A percentile compares a stretch with the other conserved stretches of the same genome.
phyloP scores from a whole-genome alignment of 2,329 filamentous ascomycete genomes.

The Sclerotinia minor region DNA sequence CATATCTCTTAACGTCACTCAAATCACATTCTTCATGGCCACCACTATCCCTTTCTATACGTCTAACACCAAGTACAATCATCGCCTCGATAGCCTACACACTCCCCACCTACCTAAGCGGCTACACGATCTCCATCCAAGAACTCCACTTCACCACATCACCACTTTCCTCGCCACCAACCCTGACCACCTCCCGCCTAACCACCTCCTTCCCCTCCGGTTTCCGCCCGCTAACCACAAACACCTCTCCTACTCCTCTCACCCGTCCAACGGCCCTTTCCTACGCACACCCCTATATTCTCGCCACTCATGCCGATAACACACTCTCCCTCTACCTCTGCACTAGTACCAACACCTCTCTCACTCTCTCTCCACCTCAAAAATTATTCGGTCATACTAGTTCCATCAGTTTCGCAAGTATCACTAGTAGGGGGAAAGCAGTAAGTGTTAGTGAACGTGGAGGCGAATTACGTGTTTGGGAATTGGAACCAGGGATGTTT shows the following conservation, averaged over 20 bases:
- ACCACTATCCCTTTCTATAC: conserved; percentile 79
- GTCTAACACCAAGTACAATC: conserved; percentile 62
- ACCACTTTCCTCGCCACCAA: not conserved
- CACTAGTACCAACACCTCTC: conserved; percentile 55
- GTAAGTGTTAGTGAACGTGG: conserved; percentile 50
- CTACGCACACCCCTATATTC: conserved; percentile 66
- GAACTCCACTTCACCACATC: conserved; percentile 49
- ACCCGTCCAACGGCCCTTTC: conserved; percentile 36
- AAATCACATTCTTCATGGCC: conserved; percentile 76
- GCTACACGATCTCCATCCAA: conserved; percentile 91
- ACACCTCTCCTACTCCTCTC: not conserved
- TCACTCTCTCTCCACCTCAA: conserved; percentile 60
- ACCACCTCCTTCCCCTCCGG: conserved; percentile 4
- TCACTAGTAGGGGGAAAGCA: conserved; percentile 68
- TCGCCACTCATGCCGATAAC: conserved; percentile 69
- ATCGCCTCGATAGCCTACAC: conserved; percentile 88
- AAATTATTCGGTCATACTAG: conserved; percentile 73
- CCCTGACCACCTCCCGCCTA: conserved; percentile 12
- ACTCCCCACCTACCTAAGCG: conserved; percentile 70
- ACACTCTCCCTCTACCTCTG: conserved; percentile 70
- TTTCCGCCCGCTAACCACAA: conserved; percentile 11
- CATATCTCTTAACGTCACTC: conserved; percentile 69
- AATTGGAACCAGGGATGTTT: conserved; percentile 39
- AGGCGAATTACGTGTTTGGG: conserved; percentile 21
- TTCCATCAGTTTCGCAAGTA: conserved; percentile 65